Evolutionary conservation across 2,329 filamentous ascomycete genomes (phyloP), one percentile per base, ranked within the genome.

Genomic region (Sporothrix sp.): DNA sequence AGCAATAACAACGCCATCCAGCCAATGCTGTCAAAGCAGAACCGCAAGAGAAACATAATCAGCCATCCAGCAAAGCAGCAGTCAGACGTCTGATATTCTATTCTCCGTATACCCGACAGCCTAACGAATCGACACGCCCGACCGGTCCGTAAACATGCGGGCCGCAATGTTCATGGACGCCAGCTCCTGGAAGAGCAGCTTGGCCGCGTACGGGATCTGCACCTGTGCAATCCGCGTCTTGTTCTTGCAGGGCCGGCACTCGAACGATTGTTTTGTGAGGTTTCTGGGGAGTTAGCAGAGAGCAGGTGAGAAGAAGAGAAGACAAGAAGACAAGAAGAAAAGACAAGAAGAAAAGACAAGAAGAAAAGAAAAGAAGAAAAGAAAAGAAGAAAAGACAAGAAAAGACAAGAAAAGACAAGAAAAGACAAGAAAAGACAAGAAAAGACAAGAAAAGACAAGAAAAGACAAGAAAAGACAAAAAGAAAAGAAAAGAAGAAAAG

Each of bases 191-290:
- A 98, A 98, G 46, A 98, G 80, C 45, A 98, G 76, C 73, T 98
- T 98, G 54, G 93, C 93, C 2, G 93, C 93, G 65, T 98, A 98
- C 0, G 93, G 93, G 58, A 98, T 95, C 66, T 97, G 88, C 51
- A 98, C 85, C 68, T 98, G 93, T 5, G 91, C 93, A 66, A 98
- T 97, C 72, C 87, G 89, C 57, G 91, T 96, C 79, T 97, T 97
- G 76, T 98, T 98, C 74, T 94, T 93, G 79, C 93, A 98, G 30
- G 93, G 88, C 51, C 93, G 81, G 69, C 93, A 98, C 68, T 97
- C 91, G 65, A 97, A 97, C 25, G 88, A 87, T 63, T 93, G 87
- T 69, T 95, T 95, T 62, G 90, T 91, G 54, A 98, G 78, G 73
- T 94, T 93, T 40, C 88, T 94, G 58, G 4, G 4, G 1, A 53